phyloP scores from a whole-genome alignment of 2,329 filamentous ascomycete genomes.

The Phyllosticta capitalensis region DNA sequence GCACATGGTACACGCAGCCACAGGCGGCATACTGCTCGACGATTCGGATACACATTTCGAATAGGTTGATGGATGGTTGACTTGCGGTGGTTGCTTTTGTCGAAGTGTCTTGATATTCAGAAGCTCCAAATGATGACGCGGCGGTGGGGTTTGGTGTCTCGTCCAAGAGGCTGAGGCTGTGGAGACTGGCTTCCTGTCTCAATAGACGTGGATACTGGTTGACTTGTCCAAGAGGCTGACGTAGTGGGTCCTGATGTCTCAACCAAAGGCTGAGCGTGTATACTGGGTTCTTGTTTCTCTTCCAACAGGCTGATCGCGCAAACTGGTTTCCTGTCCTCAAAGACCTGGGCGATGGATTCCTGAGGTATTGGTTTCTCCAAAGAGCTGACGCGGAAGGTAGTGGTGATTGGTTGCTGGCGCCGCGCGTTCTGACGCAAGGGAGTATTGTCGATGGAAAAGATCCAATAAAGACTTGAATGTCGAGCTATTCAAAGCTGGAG shows the following conservation, averaged over 20 bases:
- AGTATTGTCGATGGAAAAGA: neutral
- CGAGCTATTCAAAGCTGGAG: neutral
- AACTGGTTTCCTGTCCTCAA: too few species aligned
- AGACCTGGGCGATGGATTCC: too few species aligned
- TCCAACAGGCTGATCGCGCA: too few species aligned
- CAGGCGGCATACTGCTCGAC: constrained; percentile 29
- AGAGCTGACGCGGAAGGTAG: neutral
- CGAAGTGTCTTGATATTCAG: too few species aligned
- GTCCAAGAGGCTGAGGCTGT: neutral
- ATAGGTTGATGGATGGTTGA: neutral
- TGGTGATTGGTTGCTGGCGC: neutral
- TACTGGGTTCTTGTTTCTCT: too few species aligned
- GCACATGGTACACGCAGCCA: constrained; percentile 27
- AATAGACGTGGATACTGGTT: too few species aligned
- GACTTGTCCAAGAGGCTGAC: too few species aligned
- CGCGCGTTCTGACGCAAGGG: neutral
- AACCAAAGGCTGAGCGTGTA: too few species aligned
- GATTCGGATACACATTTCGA: constrained; percentile 25
- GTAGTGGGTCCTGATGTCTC: too few species aligned
- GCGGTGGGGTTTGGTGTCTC: neutral
- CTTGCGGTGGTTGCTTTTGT: too few species aligned
- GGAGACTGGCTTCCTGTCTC: too few species aligned
- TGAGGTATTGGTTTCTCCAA: neutral
- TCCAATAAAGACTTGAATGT: neutral
- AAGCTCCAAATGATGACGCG: too few species aligned